Evolutionary conservation across 768 basidiomycete species (phyloP).

Genomic region (Saitozyma sp.): DNA sequence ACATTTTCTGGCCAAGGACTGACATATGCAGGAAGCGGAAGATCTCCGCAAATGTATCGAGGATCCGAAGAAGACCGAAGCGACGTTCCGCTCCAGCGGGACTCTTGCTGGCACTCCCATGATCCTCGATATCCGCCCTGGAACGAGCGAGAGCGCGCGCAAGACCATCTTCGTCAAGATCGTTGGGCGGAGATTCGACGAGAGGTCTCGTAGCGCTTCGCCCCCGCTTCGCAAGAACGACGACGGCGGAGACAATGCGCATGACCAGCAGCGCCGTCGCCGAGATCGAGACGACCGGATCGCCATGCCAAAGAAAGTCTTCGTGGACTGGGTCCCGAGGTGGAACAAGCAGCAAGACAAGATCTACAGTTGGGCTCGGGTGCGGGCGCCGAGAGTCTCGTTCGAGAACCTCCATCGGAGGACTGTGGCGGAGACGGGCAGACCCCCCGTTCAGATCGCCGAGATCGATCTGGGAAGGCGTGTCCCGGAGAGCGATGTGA

Average conservation of each 20-base stretch:
- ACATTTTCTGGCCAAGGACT: background rate
- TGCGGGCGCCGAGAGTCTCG: conserved; percentile 4
- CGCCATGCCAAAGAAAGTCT: conserved; percentile 5
- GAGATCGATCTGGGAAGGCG: conserved; percentile 22
- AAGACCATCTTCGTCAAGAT: conserved; percentile 23
- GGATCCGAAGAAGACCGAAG: conserved; percentile 16
- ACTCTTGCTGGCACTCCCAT: background rate
- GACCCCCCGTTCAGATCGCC: conserved; percentile 6
- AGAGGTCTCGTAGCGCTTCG: conserved; percentile 21
- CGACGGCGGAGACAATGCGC: background rate
- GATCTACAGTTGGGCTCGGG: conserved; percentile 13
- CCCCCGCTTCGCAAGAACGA: conserved; percentile 3
- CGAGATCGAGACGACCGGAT: background rate
- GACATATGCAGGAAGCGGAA: conserved; percentile 16
- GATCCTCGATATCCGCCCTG: conserved; percentile 6
- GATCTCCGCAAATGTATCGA: conserved; percentile 15
- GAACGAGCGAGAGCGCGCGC: background rate
- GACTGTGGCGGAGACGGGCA: conserved; percentile 11
- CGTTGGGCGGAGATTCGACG: conserved; percentile 21
- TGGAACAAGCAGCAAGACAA: background rate
- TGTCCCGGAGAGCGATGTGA: conserved; percentile 29
- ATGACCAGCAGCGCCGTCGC: background rate
- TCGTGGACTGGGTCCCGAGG: conserved; percentile 21
- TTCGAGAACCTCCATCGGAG: background rate
- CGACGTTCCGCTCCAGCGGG: conserved; percentile 5